phyloP scores from a whole-genome alignment of 2,329 filamentous ascomycete species.

The Venturia asperata region DNA sequence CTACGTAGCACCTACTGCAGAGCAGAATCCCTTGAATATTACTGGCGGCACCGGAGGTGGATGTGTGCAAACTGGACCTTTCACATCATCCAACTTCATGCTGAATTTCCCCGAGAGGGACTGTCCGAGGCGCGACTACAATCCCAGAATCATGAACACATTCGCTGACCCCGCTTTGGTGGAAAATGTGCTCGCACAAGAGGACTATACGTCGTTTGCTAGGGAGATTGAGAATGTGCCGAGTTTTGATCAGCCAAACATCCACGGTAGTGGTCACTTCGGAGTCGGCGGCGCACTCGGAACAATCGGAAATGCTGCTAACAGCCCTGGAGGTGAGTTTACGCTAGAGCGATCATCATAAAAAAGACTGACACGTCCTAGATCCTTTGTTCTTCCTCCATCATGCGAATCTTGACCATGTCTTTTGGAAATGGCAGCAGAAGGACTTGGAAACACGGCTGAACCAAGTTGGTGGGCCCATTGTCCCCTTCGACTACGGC shows the following conservation, averaged over 20 bases:
- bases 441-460: not conserved
- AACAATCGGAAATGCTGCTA: conserved; percentile 29
- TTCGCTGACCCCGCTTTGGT: conserved; percentile 25
- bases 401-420: not conserved
- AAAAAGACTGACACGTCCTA: not conserved
- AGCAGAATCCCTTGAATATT: conserved; percentile 26
- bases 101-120: conserved; percentile 25
- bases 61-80: conserved; percentile 30
- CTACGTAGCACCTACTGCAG: conserved; percentile 21
- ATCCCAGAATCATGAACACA: conserved; percentile 25
- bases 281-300: conserved; percentile 32
- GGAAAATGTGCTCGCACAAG: conserved; percentile 24
- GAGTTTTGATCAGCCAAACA: conserved; percentile 27
- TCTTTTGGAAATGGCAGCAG: not conserved
- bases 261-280: conserved; percentile 34
- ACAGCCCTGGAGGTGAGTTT: conserved; percentile 29
- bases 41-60: conserved; percentile 29
- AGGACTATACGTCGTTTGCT: conserved; percentile 28
- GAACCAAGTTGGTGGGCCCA: not conserved
- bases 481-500: not conserved
- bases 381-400: not conserved
- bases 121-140: conserved; percentile 31
- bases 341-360: not conserved
- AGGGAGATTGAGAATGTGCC: conserved; percentile 26
- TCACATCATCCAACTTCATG: conserved; percentile 25